Conservation (phyloP, 164 flowering plant genomes). For the Vitis labrusca region DNA sequence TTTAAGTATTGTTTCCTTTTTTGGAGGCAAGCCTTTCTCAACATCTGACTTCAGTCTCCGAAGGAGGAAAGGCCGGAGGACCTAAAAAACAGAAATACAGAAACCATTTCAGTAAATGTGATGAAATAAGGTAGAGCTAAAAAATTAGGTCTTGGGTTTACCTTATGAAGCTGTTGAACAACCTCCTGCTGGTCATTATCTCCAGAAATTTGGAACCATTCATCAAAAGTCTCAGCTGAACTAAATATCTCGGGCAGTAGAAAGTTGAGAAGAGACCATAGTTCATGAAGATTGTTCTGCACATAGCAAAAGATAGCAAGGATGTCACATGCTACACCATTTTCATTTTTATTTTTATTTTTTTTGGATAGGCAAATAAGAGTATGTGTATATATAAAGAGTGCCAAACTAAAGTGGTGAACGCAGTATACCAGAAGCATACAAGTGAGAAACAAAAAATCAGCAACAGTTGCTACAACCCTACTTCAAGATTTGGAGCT, state of each 20-base stretch:
- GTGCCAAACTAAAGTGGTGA: too few relatives aligned
- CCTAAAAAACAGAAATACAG: slow-evolving; percentile 43
- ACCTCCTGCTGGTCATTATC: slow-evolving; percentile 98
- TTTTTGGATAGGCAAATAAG: too few relatives aligned
- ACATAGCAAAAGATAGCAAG: slow-evolving; percentile 4
- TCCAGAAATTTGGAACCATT: slow-evolving; percentile 99
- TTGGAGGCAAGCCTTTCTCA: slow-evolving; percentile 99
- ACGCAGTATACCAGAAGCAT: too few relatives aligned
- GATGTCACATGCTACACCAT: not conserved
- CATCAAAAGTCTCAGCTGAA: slow-evolving; percentile 99
- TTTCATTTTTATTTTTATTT: too few relatives aligned
- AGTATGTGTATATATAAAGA: too few relatives aligned
- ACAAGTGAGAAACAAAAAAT: too few relatives aligned
- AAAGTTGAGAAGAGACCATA: slow-evolving; percentile 97
- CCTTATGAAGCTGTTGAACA: slow-evolving; percentile 99
- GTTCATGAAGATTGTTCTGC: slow-evolving; percentile 99
- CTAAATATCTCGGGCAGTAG: slow-evolving; percentile 95
- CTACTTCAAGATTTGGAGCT: not conserved
- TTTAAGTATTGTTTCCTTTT: slow-evolving; percentile 98
- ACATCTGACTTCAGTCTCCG: slow-evolving; percentile 98
- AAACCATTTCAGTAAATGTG: not conserved
- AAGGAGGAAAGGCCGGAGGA: slow-evolving; percentile 95
- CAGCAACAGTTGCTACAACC: too few relatives aligned
- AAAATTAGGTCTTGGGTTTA: slow-evolving; percentile 13
- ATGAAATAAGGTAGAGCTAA: not conserved